Percentiles rank a stretch among this genome's conserved stretches.
Evolutionary conservation across 2,329 filamentous ascomycete species (phyloP).

Genomic region (Colletotrichum sp.): DNA sequence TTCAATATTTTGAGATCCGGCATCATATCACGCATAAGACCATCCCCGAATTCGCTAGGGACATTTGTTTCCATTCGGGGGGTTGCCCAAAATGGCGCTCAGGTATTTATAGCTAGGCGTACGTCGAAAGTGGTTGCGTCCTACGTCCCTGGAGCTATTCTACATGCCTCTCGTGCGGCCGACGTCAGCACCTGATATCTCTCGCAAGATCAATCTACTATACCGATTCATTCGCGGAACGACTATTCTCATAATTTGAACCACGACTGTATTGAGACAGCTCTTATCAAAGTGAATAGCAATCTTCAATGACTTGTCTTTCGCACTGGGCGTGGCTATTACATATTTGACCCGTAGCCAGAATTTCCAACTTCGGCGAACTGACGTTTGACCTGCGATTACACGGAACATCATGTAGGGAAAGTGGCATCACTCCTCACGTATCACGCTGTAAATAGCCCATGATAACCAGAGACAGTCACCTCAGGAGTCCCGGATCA

Average conservation of each 20-base stretch:
- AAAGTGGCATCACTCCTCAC: accelerated
- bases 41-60: too few relatives aligned
- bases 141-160: accelerated
- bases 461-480: neutral
- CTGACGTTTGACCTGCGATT: neutral
- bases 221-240: neutral
- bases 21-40: too few relatives aligned
- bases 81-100: neutral
- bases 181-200: too few relatives aligned
- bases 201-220: too few relatives aligned
- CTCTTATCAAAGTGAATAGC: neutral
- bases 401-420: accelerated
- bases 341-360: neutral
- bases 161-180: accelerated
- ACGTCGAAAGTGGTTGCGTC: neutral
- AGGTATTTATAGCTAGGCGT: neutral
- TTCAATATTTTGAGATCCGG: too few relatives aligned
- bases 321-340: neutral
- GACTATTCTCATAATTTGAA: accelerated
- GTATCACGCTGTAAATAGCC: neutral
- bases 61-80: too few relatives aligned
- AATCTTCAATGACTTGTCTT: neutral
- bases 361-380: neutral
- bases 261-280: neutral
- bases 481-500: neutral